Evolutionary conservation across 345 rosid species (phyloP).

Genomic region (Heritiera fomes): DNA sequence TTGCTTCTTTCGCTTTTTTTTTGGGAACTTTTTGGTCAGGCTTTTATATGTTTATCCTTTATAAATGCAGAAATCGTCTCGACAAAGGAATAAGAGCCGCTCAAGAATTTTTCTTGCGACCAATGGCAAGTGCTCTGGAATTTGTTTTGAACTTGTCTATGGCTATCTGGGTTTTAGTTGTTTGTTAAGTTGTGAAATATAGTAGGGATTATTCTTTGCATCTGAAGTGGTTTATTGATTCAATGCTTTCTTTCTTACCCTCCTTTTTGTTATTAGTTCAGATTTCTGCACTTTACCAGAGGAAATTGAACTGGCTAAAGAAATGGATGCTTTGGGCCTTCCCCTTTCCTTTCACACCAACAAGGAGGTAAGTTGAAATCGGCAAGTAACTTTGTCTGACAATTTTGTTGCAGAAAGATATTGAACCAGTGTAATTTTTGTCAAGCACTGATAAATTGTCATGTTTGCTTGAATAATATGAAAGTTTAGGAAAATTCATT

Average conservation of each 20-base stretch:
- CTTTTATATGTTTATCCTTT: background rate
- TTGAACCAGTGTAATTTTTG: background rate
- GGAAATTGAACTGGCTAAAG: conserved; percentile 46
- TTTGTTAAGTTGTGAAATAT: background rate
- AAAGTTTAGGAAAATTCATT: background rate
- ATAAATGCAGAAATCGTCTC: conserved; percentile 37
- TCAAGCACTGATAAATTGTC: background rate
- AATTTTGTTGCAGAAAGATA: background rate
- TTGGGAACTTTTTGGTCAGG: background rate
- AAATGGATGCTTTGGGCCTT: conserved; percentile 76
- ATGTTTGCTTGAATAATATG: background rate
- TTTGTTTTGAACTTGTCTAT: background rate
- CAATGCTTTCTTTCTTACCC: background rate
- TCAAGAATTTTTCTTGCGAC: conserved; percentile 18
- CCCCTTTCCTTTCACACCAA: conserved; percentile 71
- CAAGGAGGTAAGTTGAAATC: conserved; percentile 49
- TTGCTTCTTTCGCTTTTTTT: background rate
- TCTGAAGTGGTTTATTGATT: conserved; percentile 12
- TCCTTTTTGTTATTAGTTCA: conserved; percentile 14
- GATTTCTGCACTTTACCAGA: conserved; percentile 35
- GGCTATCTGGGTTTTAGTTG: background rate
- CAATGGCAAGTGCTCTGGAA: conserved; percentile 32
- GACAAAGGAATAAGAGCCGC: conserved; percentile 26
- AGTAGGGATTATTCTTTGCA: background rate
- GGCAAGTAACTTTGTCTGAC: background rate